Evolutionary conservation across 1,284 basidiomycete species (phyloP).

Genomic region (Malassezia brasiliensis): DNA sequence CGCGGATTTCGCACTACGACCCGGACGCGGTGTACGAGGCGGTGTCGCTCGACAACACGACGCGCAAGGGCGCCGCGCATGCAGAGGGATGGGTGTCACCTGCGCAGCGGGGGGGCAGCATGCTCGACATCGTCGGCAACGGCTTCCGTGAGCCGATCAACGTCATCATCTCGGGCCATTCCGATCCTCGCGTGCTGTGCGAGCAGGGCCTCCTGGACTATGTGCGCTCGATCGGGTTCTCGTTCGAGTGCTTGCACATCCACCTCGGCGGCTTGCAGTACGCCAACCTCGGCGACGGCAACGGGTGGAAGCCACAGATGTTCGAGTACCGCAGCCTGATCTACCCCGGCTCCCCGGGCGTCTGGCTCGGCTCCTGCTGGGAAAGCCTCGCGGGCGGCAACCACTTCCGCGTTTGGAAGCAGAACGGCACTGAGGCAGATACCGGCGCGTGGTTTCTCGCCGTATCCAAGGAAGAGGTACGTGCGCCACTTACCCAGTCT

Average conservation of each 20-base stretch:
- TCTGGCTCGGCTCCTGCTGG: constrained; percentile 47
- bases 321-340: constrained; percentile 46
- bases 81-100: constrained; percentile 30
- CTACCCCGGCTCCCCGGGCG: constrained; percentile 39
- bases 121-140: constrained; percentile 54
- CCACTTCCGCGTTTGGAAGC: constrained; percentile 48
- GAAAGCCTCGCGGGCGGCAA: constrained; percentile 44
- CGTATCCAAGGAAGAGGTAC: constrained; percentile 42
- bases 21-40: constrained; percentile 23
- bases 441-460: constrained; percentile 49
- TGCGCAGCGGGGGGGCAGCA: constrained; percentile 25
- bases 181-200: constrained; percentile 63
- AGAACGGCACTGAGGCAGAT: constrained; percentile 47
- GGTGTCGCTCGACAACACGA: constrained; percentile 20
- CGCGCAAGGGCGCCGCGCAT: not conserved
- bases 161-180: constrained; percentile 69
- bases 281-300: constrained; percentile 75
- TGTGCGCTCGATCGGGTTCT: constrained; percentile 58
- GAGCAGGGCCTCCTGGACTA: constrained; percentile 70
- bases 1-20: constrained; percentile 17
- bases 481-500: constrained; percentile 16
- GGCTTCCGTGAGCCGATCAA: constrained; percentile 85
- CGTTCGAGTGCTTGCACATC: constrained; percentile 73
- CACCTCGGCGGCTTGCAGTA: constrained; percentile 62
- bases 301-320: constrained; percentile 52